Evolutionary conservation across 495 filamentous ascomycete species (phyloP), one percentile per base, ranked within the genome.

Genomic region (Aspergillus nanangensis): DNA sequence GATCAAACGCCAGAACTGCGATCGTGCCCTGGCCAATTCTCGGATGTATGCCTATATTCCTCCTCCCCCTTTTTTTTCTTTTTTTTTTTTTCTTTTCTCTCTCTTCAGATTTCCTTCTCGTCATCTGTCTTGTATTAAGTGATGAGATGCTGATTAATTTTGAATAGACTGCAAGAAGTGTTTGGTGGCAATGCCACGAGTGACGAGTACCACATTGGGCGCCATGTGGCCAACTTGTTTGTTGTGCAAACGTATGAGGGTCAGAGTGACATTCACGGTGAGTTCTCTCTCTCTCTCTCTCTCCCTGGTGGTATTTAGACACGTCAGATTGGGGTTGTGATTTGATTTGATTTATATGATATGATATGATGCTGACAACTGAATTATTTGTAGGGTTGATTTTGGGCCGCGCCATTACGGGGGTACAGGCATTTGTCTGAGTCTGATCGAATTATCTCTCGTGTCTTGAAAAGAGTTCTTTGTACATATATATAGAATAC

Each of bases 191-290:
- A 98, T 60, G 94, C 94, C 13, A 87, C 92, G 33, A 95, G 89
- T 53, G 94, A 98, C 57, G 93, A 98, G 70, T 98, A 98, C 61
- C 78, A 79, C 23, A 96, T 97, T 57, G 93, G 87, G 27, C 80
- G 93, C 54, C 94, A 97, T 73, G 93, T 96, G 23, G 86, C 93
- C 34, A 98, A 98, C 62, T 61, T 98, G 48, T 97, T 95, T 63
- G 94, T 98, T 42, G 95, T 92, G 35, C 92, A 96, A 64, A 97
- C 92, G 1, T 98, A 98, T 52, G 93, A 96, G 69, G 92, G 92
- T 7, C 92, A 96, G 63, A 95, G 89, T 52, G 92, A 97, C 69
- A 96, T 96, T 53, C 92, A 96, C 62, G 76, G 89, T 93, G 69
- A 79, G 88, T 77, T 38, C 44, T 42, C 19, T 14, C 23, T 29